Percentiles rank a stretch among this genome's conserved stretches.
phyloP scores from a whole-genome alignment of 768 basidiomycete genomes.

The Russula compacta region DNA sequence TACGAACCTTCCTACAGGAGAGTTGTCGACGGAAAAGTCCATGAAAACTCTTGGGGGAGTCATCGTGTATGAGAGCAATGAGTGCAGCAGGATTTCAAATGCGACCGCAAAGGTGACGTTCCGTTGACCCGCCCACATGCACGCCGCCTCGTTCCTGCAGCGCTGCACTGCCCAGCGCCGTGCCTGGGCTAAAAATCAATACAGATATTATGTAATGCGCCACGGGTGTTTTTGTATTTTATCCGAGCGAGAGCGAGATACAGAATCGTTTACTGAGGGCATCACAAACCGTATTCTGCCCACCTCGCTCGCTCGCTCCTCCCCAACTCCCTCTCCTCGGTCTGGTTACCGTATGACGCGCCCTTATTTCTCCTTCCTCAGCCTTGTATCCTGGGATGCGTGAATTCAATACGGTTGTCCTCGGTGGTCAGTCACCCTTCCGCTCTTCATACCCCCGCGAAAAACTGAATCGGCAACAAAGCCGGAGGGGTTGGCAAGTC shows the following conservation, averaged over 20 bases:
- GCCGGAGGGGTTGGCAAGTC: conserved; percentile 89
- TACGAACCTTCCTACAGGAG: conserved; percentile 47
- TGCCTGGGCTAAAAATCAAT: background rate
- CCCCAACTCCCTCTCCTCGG: conserved; percentile 1
- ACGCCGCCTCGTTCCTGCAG: background rate
- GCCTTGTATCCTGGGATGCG: conserved; percentile 37
- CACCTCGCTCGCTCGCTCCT: background rate
- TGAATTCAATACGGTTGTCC: conserved; percentile 68
- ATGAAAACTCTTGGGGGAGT: conserved; percentile 57
- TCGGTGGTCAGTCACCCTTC: conserved; percentile 50
- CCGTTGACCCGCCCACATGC: background rate
- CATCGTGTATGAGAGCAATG: conserved; percentile 28
- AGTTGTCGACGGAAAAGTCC: conserved; percentile 47
- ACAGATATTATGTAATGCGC: background rate
- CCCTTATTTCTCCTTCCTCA: conserved; percentile 11
- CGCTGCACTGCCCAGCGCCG: background rate
- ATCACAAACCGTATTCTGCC: conserved; percentile 5
- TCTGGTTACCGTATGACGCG: conserved; percentile 18
- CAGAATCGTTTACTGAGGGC: background rate
- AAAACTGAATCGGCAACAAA: conserved; percentile 23
- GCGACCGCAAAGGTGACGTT: background rate
- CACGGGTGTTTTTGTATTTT: background rate
- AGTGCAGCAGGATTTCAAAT: background rate
- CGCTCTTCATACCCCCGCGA: background rate
- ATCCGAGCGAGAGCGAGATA: background rate